Evolutionary conservation across 306 rosid species (phyloP), one percentile per base, ranked within the genome.

Genomic region (Corylus americana): DNA sequence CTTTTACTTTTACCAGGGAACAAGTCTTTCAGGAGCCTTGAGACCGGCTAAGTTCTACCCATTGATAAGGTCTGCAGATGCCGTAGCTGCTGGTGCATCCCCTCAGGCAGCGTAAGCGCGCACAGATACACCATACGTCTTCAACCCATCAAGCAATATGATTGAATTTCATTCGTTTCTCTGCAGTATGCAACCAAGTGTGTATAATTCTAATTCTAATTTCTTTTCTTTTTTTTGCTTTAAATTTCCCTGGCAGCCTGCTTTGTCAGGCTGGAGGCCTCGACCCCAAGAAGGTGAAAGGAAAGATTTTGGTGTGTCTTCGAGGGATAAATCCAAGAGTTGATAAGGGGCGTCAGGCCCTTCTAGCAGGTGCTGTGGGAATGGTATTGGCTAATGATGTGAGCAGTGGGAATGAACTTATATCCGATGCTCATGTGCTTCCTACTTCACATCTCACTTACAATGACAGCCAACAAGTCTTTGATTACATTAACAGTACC

Each of bases 241-340:
- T 3, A 39, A 39, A 39, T 39, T 39, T 5, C 44, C 47, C 1
- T 39, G 74, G 70, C 51, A 93, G 97, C 42, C 17, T 11, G 5
- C 27, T 47, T 0, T 93, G 98, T 81, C 0, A 2, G 35, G 9
- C 27, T 0, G 85, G 79, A 55, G 25, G 85, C 49, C 93, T 91
- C 25, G 92, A 93, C 77, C 77, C 89, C 2, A 9, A 20, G 37
- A 90, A 87, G 85, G 92, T 79, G 37, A 82, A 75, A 77, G 98
- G 93, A 20, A 93, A 90, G 76, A 87, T 93, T 31, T 4, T 93
- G 85, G 81, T 93, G 1, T 93, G 94, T 64, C 31, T 84, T 63
- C 72, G 87, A 1, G 94, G 89, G 4, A 29, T 8, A 0, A 71
- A 1, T 72, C 66, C 0, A 44, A 85, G 88, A 84, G 0, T 5